Percentiles rank a stretch among this genome's conserved stretches.
These are phyloP conservation scores for Colletotrichum sp. DNA, from an alignment of 2,329 filamentous ascomycete species.

Conservation along the genomic window DNA sequence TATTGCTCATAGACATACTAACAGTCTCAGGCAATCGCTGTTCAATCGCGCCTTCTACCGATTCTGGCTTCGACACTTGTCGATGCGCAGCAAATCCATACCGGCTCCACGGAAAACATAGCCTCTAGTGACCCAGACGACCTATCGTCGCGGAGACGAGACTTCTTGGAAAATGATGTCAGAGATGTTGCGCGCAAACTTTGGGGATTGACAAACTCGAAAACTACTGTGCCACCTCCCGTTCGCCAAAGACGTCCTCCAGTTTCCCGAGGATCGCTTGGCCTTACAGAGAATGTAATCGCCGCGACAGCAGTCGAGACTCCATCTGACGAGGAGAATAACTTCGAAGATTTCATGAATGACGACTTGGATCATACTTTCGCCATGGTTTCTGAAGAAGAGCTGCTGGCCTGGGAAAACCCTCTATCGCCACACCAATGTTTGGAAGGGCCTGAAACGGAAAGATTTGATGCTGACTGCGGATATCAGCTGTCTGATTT, in stretches of 20 bases:
- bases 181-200: not conserved
- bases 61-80: constrained; percentile 29
- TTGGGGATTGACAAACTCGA: not conserved
- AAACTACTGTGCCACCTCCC: not conserved
- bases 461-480: not conserved
- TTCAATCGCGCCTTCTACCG: constrained; percentile 27
- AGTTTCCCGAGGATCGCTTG: not conserved
- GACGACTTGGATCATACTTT: not conserved
- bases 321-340: not conserved
- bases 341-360: constrained; percentile 14
- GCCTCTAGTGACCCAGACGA: not conserved
- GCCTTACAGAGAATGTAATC: not conserved
- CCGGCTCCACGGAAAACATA: not conserved
- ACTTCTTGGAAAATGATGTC: not conserved
- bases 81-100: constrained; percentile 18
- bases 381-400: not conserved
- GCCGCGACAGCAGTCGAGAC: not conserved
- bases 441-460: not conserved
- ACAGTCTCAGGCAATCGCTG: not conserved
- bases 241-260: not conserved
- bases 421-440: not conserved
- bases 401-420: not conserved
- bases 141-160: not conserved
- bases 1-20: not conserved
- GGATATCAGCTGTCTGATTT: not conserved